Evolutionary conservation across 2,329 filamentous ascomycete species (phyloP).

Genomic region (Zasmidium angulare): DNA sequence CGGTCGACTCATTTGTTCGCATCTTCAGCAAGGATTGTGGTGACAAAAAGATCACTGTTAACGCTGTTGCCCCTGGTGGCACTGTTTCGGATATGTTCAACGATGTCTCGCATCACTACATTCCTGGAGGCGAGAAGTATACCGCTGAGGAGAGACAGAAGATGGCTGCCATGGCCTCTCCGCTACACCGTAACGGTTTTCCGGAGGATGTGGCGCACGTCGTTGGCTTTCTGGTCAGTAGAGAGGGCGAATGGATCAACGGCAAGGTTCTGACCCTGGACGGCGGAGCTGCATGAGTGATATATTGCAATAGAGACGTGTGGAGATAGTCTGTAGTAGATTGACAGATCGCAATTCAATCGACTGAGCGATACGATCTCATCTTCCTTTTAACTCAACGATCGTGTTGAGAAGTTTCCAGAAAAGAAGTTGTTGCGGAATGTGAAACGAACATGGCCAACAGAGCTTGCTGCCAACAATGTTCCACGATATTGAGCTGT

Average conservation of each 20-base stretch:
- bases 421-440: no score
- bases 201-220: slow-evolving; percentile 68
- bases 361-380: no score
- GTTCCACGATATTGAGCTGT: no score
- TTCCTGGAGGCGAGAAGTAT: slow-evolving; percentile 57
- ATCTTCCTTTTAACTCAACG: no score
- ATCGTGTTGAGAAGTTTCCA: no score
- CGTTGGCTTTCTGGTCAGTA: slow-evolving; percentile 59
- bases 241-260: slow-evolving; percentile 59
- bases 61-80: slow-evolving; percentile 60
- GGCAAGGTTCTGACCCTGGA: slow-evolving; percentile 55
- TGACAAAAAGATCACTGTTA: slow-evolving; percentile 58
- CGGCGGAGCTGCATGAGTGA: no score
- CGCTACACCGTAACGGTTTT: slow-evolving; percentile 64
- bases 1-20: slow-evolving; percentile 55
- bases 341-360: no score
- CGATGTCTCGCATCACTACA: slow-evolving; percentile 64
- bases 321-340: no score
- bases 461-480: no score
- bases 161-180: slow-evolving; percentile 63
- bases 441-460: no score
- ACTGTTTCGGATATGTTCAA: slow-evolving; percentile 62
- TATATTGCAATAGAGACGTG: no score
- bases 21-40: slow-evolving; percentile 56
- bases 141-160: no score